Evolutionary conservation across 495 filamentous ascomycete genomes (phyloP).

Genomic region (Cudoniella acicularis): DNA sequence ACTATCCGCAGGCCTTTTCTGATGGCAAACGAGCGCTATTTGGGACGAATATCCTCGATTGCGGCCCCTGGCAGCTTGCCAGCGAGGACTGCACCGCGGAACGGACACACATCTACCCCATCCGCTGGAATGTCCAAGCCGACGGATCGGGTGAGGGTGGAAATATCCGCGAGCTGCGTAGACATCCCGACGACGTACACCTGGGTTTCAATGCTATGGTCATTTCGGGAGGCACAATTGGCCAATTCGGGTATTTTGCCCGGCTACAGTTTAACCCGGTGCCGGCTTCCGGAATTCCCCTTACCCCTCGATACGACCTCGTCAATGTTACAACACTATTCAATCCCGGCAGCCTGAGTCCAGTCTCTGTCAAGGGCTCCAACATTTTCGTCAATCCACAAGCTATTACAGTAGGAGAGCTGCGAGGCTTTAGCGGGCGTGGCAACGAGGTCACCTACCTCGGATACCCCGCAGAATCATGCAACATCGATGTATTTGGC

Average conservation of each 20-base stretch:
- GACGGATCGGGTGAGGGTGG: conserved; percentile 24
- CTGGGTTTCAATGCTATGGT: conserved; percentile 21
- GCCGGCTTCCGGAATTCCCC: conserved; percentile 17
- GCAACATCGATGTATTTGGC: conserved; percentile 31
- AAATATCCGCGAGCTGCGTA: conserved; percentile 18
- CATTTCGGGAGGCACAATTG: not conserved
- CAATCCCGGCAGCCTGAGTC: not conserved
- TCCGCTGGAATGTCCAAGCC: conserved; percentile 21
- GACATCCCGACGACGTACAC: conserved; percentile 22
- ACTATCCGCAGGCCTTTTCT: conserved; percentile 27
- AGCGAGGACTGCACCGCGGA: conserved; percentile 17
- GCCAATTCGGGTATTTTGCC: conserved; percentile 14
- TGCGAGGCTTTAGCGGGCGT: conserved; percentile 28
- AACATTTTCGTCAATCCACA: conserved; percentile 19
- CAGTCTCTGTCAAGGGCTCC: conserved; percentile 14
- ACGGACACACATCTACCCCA: conserved; percentile 18
- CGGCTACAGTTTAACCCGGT: conserved; percentile 22
- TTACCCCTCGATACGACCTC: conserved; percentile 22
- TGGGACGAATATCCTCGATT: conserved; percentile 23
- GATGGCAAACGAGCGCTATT: conserved; percentile 23
- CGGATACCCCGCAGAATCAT: conserved; percentile 25
- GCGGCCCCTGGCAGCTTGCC: conserved; percentile 14
- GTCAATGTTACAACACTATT: conserved; percentile 20
- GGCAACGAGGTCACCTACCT: conserved; percentile 29
- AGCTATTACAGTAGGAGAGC: conserved; percentile 28